Base-by-base conservation (phyloP, 1,139 yeast species). In the Saccharomycopsis hybrid region DNA sequence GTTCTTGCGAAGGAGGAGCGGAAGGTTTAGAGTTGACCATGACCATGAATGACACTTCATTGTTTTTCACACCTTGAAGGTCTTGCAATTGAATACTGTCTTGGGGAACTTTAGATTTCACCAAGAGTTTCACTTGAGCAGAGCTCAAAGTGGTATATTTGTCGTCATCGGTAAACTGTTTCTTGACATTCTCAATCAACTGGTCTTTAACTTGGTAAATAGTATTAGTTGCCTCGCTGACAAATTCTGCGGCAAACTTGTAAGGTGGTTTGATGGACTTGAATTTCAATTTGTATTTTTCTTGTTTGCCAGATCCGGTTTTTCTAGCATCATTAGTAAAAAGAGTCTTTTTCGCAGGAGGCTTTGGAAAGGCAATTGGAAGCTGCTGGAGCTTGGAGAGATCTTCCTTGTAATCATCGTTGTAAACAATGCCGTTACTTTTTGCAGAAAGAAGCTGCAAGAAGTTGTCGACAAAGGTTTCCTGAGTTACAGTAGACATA, bases 61-160 rank as follows among this genome's bases (percentile, higher is more conserved):
- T 55, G 18, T 52, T 49, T 3, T 49, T 54, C 4, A 50, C 52
- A 1, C 48, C 49, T 4, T 42, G 50, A 5, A 60, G 25, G 13
- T 55, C 55, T 13, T 48, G 52, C 30, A 70, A 48, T 28, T 64
- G 47, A 1, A 62, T 55, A 8, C 64, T 60, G 57, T 76, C 79
- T 46, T 70, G 71, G n/a, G 74, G 59, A 1, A 75, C 77, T 58
- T 74, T 75, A 5, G 79, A 75, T 58, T 74, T 75, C 36, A 73
- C 53, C 58, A 76, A 60, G 5, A 76, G 55, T 52, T 72, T 74
- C 37, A 73, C 50, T 49, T 70, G 69, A 13, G 58, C 56, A n/a
- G 58, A 56, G 7, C 31, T 24, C 7, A 44, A 11, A 1, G n/a
- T 41, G 3, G 38, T 37, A 25, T 25, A 29, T 27, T 46, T 46